These are phyloP conservation scores for Dothistroma septosporum DNA, from an alignment of 2,329 filamentous ascomycete genomes.

Conservation along the genomic window DNA sequence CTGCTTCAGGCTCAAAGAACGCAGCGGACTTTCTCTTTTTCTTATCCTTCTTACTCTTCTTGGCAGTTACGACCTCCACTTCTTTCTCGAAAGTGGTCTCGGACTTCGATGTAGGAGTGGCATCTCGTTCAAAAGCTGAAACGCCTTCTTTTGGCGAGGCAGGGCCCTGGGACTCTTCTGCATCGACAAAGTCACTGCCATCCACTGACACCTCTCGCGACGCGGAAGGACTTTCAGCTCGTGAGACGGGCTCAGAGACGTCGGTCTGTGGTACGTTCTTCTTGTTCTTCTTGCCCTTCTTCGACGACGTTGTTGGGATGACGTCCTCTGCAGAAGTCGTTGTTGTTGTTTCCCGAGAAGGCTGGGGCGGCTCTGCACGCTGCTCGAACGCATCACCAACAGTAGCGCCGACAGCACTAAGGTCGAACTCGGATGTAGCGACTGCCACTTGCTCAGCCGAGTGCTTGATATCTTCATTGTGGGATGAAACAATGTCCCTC, in stretches of 20 bases:
- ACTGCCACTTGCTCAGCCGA: neutral
- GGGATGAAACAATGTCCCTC: neutral
- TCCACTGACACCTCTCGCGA: neutral
- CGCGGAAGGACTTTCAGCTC: neutral
- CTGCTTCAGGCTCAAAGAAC: neutral
- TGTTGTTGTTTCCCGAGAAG: neutral
- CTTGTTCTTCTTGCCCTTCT: conserved; percentile 31
- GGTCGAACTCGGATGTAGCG: neutral
- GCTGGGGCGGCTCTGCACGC: neutral
- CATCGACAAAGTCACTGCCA: neutral
- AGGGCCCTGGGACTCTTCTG: neutral
- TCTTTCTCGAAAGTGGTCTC: neutral
- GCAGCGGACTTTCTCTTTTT: conserved; percentile 29
- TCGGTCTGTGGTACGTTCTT: neutral
- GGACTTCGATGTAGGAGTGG: neutral
- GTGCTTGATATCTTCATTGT: neutral
- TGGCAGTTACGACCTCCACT: neutral
- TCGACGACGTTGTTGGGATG: conserved; percentile 10
- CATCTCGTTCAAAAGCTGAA: neutral
- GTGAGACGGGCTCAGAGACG: neutral
- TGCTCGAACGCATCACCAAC: neutral
- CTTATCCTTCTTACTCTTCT: conserved; percentile 28
- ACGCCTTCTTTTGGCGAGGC: neutral
- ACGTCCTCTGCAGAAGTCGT: conserved; percentile 5
- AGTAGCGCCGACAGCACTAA: neutral